These are phyloP conservation scores for Guadua angustifolia DNA, from an alignment of 176 grass and related monocot genomes.

Conservation along the genomic window DNA sequence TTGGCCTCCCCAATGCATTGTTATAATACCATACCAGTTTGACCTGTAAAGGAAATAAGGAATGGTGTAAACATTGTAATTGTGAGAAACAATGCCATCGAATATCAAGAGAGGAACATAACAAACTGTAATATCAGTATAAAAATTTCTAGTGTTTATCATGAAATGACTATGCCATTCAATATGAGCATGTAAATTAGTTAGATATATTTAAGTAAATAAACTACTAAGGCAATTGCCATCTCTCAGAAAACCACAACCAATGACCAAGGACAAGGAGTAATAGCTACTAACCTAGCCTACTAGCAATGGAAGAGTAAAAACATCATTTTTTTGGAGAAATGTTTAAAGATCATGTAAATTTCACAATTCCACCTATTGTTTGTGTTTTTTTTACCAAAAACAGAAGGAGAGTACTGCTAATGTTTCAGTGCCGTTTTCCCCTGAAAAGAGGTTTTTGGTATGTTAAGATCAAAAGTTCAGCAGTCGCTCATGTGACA, in stretches of 20 bases:
- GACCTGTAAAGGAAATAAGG: slow-evolving; percentile 58
- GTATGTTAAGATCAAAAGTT: neutral
- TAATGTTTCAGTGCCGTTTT: neutral
- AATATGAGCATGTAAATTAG: slow-evolving; percentile 21
- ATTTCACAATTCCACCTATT: neutral
- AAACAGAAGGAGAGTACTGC: neutral
- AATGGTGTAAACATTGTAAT: neutral
- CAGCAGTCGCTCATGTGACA: neutral
- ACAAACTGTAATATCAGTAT: slow-evolving; percentile 12
- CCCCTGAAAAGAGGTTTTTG: neutral
- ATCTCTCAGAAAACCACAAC: slow-evolving; percentile 14
- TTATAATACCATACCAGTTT: slow-evolving; percentile 99
- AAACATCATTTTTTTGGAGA: neutral
- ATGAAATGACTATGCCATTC: neutral
- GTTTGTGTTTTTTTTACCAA: too few species aligned
- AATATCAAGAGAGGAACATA: neutral
- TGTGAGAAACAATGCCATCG: neutral
- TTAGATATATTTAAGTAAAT: neutral
- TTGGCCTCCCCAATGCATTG: slow-evolving; percentile 89
- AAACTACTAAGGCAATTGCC: neutral
- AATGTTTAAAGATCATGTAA: neutral
- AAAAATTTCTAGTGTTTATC: neutral
- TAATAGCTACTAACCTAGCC: neutral
- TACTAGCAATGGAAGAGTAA: neutral
- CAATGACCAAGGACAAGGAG: neutral